Evolutionary conservation across 1,284 basidiomycete genomes (phyloP), one percentile per base, ranked within the genome.

Genomic region (Sanguinoderma infundibulare): DNA sequence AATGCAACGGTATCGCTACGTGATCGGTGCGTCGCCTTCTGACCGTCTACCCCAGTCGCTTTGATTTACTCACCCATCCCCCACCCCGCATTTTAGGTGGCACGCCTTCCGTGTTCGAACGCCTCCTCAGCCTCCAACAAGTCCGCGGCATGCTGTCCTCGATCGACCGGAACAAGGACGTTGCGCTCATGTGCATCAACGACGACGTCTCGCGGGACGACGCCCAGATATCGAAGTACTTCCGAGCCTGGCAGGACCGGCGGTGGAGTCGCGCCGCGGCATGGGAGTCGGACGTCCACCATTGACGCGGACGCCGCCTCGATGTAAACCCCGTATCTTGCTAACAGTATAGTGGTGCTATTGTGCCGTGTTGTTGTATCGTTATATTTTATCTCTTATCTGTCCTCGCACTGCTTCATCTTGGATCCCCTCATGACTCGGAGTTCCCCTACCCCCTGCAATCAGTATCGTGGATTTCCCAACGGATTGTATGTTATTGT

Each of bases 1-100:
- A 32, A 68, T 83, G 28, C 77, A 79, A 52, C 70, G 81, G 12
- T 83, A 83, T 65, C 74, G 79, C 22, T 83, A 75, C 65, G 72
- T 75, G 5, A 66, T 77, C 55, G 75, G 75, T 72, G 36, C 28
- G 70, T 69, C 8, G 12, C 49, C 8, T 17, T 32, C 22, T 35
- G 46, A 6, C 24, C 28, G 20, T 12, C 12, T 12, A 30, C n/a
- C 46, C 17, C 20, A 38, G 32, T 26, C 12, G 0, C n/a, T 52
- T 8, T 28, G 36, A 47, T 5, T 26, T 39, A 30, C 51, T 20
- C 6, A 40, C 22, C n/a, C n/a, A n/a, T n/a, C n/a, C n/a, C n/a
- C n/a, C n/a, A n/a, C 26, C 3, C 30, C 44, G 36, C 39, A 24
- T 28, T 15, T 17, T 54, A 71, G 70, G 63, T 4, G 65, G 58